Conservation (phyloP, 2,329 filamentous ascomycete genomes). For the Neonectria neomacrospora region DNA sequence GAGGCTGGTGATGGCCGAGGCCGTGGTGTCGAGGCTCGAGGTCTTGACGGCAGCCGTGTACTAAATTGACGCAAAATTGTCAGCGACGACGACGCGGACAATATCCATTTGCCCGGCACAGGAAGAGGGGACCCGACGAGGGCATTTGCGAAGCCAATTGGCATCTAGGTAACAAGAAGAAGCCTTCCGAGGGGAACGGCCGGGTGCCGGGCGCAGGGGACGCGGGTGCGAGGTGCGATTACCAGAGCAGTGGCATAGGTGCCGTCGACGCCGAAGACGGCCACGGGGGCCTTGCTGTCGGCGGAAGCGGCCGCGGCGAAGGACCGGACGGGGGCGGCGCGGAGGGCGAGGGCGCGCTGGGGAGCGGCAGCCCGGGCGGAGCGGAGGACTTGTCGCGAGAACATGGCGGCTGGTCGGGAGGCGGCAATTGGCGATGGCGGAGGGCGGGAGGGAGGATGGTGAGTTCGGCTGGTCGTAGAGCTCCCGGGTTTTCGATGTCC, state of each 20-base stretch:
- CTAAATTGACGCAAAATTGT: constrained; percentile 63
- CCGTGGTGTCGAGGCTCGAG: constrained; percentile 83
- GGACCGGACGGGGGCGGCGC: constrained; percentile 71
- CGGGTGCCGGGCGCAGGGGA: constrained; percentile 17
- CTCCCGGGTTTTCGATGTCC: constrained; percentile 46
- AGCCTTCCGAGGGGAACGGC: neutral
- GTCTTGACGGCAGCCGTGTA: constrained; percentile 96
- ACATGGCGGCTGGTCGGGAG: constrained; percentile 55
- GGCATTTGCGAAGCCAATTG: constrained; percentile 39
- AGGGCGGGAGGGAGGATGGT: constrained; percentile 30
- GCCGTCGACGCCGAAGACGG: constrained; percentile 95
- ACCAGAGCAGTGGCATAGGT: constrained; percentile 99
- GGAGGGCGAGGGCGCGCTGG: constrained; percentile 61
- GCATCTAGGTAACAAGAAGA: neutral
- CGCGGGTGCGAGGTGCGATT: constrained; percentile 56
- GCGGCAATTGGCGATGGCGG: constrained; percentile 30
- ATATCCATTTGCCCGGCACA: constrained; percentile 38
- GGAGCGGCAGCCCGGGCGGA: constrained; percentile 68
- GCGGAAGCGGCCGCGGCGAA: constrained; percentile 80
- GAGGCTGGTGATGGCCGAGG: constrained; percentile 81
- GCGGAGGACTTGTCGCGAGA: constrained; percentile 70
- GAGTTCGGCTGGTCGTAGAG: constrained; percentile 43
- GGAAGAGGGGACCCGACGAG: constrained; percentile 26
- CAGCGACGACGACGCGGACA: constrained; percentile 37
- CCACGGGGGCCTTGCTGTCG: constrained; percentile 84